Evolutionary conservation across 2,329 filamentous ascomycete species (phyloP).

Genomic region (Trichophyton rubrum): DNA sequence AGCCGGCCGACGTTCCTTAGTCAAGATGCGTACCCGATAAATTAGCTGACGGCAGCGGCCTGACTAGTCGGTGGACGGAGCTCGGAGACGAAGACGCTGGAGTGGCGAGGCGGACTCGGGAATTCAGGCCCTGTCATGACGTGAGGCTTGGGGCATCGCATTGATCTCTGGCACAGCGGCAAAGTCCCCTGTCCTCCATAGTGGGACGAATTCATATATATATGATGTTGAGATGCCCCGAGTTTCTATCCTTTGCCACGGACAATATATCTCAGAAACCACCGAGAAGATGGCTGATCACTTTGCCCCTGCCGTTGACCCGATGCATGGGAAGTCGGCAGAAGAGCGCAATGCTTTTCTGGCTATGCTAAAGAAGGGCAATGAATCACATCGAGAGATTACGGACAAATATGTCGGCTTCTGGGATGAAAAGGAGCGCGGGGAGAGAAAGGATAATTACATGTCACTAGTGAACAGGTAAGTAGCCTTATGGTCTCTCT

Average conservation of each 20-base stretch:
- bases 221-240: background rate
- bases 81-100: background rate
- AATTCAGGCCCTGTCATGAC: too few relatives aligned
- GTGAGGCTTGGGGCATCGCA: background rate
- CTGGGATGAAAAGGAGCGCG: constrained; percentile 66
- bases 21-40: too few relatives aligned
- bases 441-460: constrained; percentile 76
- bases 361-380: constrained; percentile 77
- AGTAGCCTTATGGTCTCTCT: constrained; percentile 24
- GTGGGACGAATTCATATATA: background rate
- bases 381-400: constrained; percentile 62
- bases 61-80: background rate
- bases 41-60: too few relatives aligned
- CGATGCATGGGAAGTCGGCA: constrained; percentile 63
- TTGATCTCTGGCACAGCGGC: background rate
- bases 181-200: background rate
- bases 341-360: constrained; percentile 58
- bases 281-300: background rate
- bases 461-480: constrained; percentile 86
- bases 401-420: constrained; percentile 93
- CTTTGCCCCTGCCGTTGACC: background rate
- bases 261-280: background rate
- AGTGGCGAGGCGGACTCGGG: background rate
- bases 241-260: background rate
- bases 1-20: background rate